Percentiles rank a stretch among this genome's conserved stretches.
phyloP scores from a whole-genome alignment of 352 stramenopile genomes.

The Phytophthora megakarya region DNA sequence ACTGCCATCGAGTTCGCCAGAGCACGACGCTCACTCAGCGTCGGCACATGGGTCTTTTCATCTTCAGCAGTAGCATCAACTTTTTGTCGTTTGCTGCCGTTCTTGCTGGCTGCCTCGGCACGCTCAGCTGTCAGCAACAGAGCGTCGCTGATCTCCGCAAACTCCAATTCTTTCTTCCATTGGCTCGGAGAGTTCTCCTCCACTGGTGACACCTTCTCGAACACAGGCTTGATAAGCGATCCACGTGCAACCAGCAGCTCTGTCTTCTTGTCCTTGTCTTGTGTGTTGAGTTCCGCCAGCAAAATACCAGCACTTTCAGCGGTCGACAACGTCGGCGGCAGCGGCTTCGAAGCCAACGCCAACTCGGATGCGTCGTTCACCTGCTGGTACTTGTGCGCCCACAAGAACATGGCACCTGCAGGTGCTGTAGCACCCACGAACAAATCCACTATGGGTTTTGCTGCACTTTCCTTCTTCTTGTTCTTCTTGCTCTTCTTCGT shows the following conservation, averaged over 20 bases:
- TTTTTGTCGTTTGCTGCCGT: slow-evolving; percentile 68
- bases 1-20: slow-evolving; percentile 62
- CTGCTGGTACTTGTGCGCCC: slow-evolving; percentile 71
- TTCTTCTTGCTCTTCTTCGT: slow-evolving; percentile 63
- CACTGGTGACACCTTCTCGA: slow-evolving; percentile 66
- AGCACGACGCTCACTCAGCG: slow-evolving; percentile 69
- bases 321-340: slow-evolving; percentile 48
- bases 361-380: slow-evolving; percentile 33
- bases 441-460: slow-evolving; percentile 46
- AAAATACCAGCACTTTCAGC: slow-evolving; percentile 53
- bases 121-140: slow-evolving; percentile 59
- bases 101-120: slow-evolving; percentile 37
- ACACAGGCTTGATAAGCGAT: slow-evolving; percentile 76
- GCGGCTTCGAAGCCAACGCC: slow-evolving; percentile 63
- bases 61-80: slow-evolving; percentile 42
- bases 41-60: slow-evolving; percentile 74
- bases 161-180: slow-evolving; percentile 58
- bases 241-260: slow-evolving; percentile 73
- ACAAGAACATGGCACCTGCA: slow-evolving; percentile 73
- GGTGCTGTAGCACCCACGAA: slow-evolving; percentile 61
- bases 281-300: slow-evolving; percentile 38
- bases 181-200: slow-evolving; percentile 61
- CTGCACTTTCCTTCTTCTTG: slow-evolving; percentile 44
- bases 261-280: slow-evolving; percentile 32
- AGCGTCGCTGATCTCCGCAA: slow-evolving; percentile 66